A percentile compares a stretch with the other conserved stretches of the same genome.
phyloP scores from a whole-genome alignment of 2,329 filamentous ascomycete genomes.

The Metarhizium humberi region DNA sequence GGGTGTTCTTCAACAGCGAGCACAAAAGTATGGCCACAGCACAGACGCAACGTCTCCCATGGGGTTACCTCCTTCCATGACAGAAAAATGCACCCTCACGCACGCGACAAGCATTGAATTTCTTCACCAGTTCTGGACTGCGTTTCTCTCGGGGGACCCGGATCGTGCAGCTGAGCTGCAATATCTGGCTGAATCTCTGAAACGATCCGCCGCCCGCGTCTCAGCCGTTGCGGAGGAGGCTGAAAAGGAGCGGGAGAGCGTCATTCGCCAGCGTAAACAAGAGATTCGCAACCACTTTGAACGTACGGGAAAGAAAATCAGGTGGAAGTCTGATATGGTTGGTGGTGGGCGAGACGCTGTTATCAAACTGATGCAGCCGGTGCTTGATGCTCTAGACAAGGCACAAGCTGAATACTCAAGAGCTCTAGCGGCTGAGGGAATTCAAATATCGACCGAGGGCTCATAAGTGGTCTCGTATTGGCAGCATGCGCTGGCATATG shows the following conservation, averaged over 20 bases:
- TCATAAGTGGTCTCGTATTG: slow-evolving; percentile 8
- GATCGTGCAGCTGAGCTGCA: slow-evolving; percentile 72
- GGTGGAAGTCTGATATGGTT: slow-evolving; percentile 58
- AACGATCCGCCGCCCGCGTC: slow-evolving; percentile 68
- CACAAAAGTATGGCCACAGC: slow-evolving; percentile 45
- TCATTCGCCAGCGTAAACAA: slow-evolving; percentile 56
- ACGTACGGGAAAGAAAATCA: slow-evolving; percentile 63
- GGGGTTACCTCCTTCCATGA: slow-evolving; percentile 44
- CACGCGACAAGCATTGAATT: slow-evolving; percentile 94
- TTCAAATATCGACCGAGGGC: slow-evolving; percentile 36
- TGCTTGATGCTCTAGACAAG: slow-evolving; percentile 58
- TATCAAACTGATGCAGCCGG: slow-evolving; percentile 65
- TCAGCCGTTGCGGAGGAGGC: slow-evolving; percentile 72
- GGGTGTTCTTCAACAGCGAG: slow-evolving; percentile 52
- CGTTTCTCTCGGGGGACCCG: slow-evolving; percentile 81
- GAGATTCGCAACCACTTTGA: slow-evolving; percentile 63
- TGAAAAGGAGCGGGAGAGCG: slow-evolving; percentile 60
- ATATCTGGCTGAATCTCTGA: slow-evolving; percentile 73
- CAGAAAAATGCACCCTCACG: slow-evolving; percentile 55
- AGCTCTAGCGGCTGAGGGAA: slow-evolving; percentile 56
- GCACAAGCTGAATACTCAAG: slow-evolving; percentile 64
- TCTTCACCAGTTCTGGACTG: slow-evolving; percentile 92
- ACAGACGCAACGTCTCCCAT: slow-evolving; percentile 41
- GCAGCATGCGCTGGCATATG: neutral
- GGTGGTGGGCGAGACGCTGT: slow-evolving; percentile 71